These are phyloP conservation scores for Starmerella potacharoeniae DNA, from an alignment of 805 yeast genomes.

Conservation along the genomic window DNA sequence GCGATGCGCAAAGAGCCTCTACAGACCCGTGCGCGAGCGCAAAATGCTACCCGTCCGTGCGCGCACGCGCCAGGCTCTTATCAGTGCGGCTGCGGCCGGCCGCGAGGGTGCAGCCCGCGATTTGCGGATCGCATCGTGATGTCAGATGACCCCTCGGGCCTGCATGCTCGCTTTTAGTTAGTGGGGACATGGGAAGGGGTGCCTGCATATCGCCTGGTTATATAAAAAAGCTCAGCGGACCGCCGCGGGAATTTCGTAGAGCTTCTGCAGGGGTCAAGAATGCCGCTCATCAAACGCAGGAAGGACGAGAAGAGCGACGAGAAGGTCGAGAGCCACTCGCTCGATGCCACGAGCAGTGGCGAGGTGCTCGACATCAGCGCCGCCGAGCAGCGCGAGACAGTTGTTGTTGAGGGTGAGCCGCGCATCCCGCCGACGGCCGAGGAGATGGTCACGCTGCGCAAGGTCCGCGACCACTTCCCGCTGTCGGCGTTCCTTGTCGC, in stretches of 20 bases:
- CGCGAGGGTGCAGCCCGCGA: too few species aligned
- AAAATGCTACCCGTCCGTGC: too few species aligned
- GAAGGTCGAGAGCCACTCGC: not conserved
- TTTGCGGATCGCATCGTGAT: too few species aligned
- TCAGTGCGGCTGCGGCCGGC: not conserved
- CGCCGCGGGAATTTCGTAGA: too few species aligned
- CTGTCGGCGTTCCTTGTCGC: conserved; percentile 51
- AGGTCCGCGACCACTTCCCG: conserved; percentile 43
- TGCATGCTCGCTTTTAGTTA: not conserved
- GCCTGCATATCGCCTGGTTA: not conserved
- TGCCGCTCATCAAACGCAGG: not conserved
- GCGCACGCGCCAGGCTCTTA: not conserved
- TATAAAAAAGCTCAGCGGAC: not conserved
- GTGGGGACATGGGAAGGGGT: not conserved
- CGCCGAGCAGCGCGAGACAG: not conserved
- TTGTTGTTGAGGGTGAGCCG: not conserved
- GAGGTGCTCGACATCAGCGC: not conserved
- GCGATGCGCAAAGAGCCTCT: too few species aligned
- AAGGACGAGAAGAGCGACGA: conserved; percentile 1
- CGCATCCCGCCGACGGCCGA: conserved; percentile 38
- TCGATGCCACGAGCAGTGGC: not conserved
- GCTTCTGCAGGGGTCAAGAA: not conserved
- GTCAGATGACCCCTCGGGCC: not conserved
- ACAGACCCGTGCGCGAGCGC: too few species aligned
- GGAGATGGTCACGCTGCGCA: conserved; percentile 42